These are phyloP conservation scores for Chrysopogon serrulatus DNA, from an alignment of 176 grass and related monocot species.

Conservation along the genomic window DNA sequence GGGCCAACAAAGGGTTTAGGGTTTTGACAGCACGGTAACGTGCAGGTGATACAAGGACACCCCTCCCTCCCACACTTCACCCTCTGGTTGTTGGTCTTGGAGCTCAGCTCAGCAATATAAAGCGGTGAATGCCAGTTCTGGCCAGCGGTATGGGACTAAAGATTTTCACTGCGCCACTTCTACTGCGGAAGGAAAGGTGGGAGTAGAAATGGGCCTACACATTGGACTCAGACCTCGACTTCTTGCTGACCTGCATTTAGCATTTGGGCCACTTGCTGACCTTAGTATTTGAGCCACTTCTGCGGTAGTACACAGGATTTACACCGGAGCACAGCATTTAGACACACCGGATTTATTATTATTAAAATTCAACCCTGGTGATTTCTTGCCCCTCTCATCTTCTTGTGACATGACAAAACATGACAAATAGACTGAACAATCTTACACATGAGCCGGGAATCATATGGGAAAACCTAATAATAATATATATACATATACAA, in stretches of 20 bases:
- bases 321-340: not conserved
- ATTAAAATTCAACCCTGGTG: not conserved
- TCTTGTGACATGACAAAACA: not conserved
- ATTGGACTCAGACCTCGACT: not conserved
- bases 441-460: not conserved
- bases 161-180: not conserved
- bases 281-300: too few relatives aligned
- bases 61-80: constrained; percentile 20
- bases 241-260: not conserved
- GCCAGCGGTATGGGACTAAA: constrained; percentile 15
- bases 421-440: not conserved
- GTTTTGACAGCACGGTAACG: not conserved
- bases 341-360: not conserved
- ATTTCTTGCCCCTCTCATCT: not conserved
- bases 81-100: not conserved
- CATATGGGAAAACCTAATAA: not conserved
- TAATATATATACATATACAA: not conserved
- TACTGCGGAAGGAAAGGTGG: not conserved
- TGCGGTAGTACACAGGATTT: too few relatives aligned
- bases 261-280: not conserved
- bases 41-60: not conserved
- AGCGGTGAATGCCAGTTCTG: fast-evolving
- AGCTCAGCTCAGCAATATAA: not conserved
- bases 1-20: too few relatives aligned
- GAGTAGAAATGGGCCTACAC: not conserved